Conservation (phyloP, 805 yeast species). For the Wickerhamomyces mucosus region DNA sequence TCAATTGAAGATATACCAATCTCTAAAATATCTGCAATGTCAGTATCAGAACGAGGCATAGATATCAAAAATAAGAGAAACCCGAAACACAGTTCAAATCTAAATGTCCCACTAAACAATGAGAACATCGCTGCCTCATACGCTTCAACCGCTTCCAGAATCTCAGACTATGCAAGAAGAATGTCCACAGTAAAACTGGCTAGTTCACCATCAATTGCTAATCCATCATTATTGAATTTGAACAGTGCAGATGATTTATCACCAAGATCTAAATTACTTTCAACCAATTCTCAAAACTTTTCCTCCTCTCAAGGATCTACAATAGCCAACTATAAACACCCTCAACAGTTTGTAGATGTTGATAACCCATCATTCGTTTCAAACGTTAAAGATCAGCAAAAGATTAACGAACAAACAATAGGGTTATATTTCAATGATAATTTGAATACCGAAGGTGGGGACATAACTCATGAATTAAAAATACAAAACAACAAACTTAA, state of each 20-base stretch:
- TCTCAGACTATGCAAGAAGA: conserved; percentile 4
- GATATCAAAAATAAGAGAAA: no score
- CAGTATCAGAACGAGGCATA: no score
- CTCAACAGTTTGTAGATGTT: conserved; percentile 8
- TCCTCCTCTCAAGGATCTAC: no score
- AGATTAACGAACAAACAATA: conserved; percentile 8
- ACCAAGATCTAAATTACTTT: no score
- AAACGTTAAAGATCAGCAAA: conserved; percentile 5
- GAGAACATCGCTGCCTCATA: background rate
- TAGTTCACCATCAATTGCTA: conserved; percentile 1
- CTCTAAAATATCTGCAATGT: no score
- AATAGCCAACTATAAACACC: no score
- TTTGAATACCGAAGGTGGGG: conserved; percentile 17
- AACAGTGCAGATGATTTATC: background rate
- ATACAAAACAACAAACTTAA: conserved; percentile 6
- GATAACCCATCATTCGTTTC: conserved; percentile 12
- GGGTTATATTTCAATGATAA: conserved; percentile 11
- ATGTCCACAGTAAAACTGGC: conserved; percentile 5
- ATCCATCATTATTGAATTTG: background rate
- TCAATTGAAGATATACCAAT: no score
- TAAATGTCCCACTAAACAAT: no score
- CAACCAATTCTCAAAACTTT: no score
- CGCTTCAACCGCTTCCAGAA: background rate
- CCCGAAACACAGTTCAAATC: no score
- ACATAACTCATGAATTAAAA: conserved; percentile 16